These are phyloP conservation scores for Thermochaetoides dissita DNA, from an alignment of 2,329 filamentous ascomycete genomes.

Conservation along the genomic window DNA sequence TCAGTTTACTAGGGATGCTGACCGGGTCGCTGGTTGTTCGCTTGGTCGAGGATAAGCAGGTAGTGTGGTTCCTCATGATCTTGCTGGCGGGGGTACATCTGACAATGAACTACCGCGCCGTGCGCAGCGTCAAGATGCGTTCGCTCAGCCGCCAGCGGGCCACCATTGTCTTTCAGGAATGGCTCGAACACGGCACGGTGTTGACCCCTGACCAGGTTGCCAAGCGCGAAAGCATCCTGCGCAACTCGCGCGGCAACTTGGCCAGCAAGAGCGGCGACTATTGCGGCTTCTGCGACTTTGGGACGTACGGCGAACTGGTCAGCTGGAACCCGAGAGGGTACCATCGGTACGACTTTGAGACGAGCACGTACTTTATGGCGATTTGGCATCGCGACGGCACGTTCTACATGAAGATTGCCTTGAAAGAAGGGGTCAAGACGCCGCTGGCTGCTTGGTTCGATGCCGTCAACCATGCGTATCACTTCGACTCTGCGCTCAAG, in stretches of 20 bases:
- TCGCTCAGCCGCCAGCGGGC: slow-evolving; percentile 78
- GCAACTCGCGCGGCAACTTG: slow-evolving; percentile 32
- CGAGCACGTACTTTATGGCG: slow-evolving; percentile 48
- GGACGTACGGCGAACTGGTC: slow-evolving; percentile 27
- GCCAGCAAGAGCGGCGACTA: slow-evolving; percentile 25
- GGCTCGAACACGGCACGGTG: slow-evolving; percentile 35
- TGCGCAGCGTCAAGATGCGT: slow-evolving; percentile 69
- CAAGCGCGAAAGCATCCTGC: slow-evolving; percentile 50
- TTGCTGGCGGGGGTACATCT: slow-evolving; percentile 63
- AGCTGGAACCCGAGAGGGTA: slow-evolving; percentile 20
- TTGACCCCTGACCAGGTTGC: slow-evolving; percentile 55
- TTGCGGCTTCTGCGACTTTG: slow-evolving; percentile 21
- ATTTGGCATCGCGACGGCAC: slow-evolving; percentile 30
- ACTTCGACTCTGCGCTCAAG: slow-evolving; percentile 24
- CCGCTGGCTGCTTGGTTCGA: slow-evolving; percentile 25
- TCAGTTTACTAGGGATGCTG: slow-evolving; percentile 78
- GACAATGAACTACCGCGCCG: slow-evolving; percentile 72
- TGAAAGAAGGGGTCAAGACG: slow-evolving; percentile 42
- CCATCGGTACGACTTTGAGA: slow-evolving; percentile 23
- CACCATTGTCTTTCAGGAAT: slow-evolving; percentile 56
- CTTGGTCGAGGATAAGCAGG: slow-evolving; percentile 51
- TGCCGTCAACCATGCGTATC: slow-evolving; percentile 28
- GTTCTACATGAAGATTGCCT: slow-evolving; percentile 37
- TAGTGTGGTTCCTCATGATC: slow-evolving; percentile 63
- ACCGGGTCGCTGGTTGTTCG: slow-evolving; percentile 71